Evolutionary conservation across 805 yeast genomes (phyloP).

Genomic region (Candida orba): DNA sequence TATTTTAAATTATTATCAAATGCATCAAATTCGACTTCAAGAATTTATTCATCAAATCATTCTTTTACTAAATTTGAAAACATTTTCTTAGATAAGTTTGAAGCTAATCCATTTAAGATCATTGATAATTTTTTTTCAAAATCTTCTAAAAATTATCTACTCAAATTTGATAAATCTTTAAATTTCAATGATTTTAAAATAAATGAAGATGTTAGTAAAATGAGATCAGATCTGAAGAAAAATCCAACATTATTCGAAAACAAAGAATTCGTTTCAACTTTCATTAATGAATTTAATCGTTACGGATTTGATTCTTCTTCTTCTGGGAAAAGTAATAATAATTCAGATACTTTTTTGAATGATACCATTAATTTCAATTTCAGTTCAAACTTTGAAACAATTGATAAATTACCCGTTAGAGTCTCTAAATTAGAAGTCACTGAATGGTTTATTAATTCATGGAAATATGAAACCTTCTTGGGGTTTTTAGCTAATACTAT

Average conservation of each 20-base stretch:
- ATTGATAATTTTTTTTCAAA: constrained; percentile 29
- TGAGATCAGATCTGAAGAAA: constrained; percentile 20
- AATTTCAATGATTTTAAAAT: constrained; percentile 24
- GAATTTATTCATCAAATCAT: constrained; percentile 26
- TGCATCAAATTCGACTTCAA: constrained; percentile 30
- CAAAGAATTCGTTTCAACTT: constrained; percentile 20
- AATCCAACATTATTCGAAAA: constrained; percentile 18
- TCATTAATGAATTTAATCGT: constrained; percentile 22
- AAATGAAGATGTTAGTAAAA: constrained; percentile 17
- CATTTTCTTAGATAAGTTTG: constrained; percentile 34
- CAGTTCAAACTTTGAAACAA: constrained; percentile 19
- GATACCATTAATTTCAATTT: constrained; percentile 26
- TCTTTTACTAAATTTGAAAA: constrained; percentile 32
- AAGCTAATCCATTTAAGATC: constrained; percentile 31
- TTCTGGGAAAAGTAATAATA: constrained; percentile 11
- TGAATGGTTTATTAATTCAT: constrained; percentile 33
- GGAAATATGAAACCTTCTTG: constrained; percentile 33
- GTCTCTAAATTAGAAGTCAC: constrained; percentile 30
- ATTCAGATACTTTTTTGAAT: constrained; percentile 19
- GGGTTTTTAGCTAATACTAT: constrained; percentile 29
- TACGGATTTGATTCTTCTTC: constrained; percentile 19
- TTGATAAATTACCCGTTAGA: constrained; percentile 24
- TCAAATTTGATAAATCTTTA: constrained; percentile 26
- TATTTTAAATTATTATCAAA: constrained; percentile 27
- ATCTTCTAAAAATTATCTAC: constrained; percentile 27